Evolutionary conservation across 2,329 filamentous ascomycete species (phyloP).

Genomic region (Sporothrix brunneoviolacea): DNA sequence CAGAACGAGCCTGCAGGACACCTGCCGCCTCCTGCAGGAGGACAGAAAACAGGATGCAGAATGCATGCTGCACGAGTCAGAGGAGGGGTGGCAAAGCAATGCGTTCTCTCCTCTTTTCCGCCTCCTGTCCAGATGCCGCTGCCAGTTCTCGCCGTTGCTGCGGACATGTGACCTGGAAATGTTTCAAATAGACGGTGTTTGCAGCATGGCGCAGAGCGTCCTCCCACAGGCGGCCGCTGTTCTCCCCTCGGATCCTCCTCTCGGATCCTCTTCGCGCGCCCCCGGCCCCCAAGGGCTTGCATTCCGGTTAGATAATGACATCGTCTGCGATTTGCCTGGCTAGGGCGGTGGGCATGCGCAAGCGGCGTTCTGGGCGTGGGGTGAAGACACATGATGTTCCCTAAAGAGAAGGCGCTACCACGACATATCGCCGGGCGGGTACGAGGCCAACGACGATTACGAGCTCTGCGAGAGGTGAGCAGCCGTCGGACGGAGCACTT

Average conservation of each 20-base stretch:
- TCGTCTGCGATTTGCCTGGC: slow-evolving; percentile 8
- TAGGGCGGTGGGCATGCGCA: neutral
- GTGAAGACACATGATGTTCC: neutral
- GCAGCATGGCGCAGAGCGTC: neutral
- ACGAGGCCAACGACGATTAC: too few relatives aligned
- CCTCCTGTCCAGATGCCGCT: neutral
- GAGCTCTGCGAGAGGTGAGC: too few relatives aligned
- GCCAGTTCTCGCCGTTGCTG: too few relatives aligned
- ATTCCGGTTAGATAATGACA: slow-evolving; percentile 13
- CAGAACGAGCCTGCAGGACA: neutral
- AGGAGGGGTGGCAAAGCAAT: neutral
- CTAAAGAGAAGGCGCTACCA: neutral
- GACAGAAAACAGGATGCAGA: neutral
- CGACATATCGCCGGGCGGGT: neutral
- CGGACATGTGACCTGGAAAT: too few relatives aligned
- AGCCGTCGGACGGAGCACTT: too few relatives aligned
- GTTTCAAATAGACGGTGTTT: too few relatives aligned
- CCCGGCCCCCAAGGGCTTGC: neutral
- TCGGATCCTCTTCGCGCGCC: neutral
- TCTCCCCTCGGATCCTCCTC: neutral
- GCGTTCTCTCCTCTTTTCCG: neutral
- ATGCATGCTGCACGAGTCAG: slow-evolving; percentile 1
- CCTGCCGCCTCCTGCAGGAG: neutral
- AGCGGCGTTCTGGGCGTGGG: slow-evolving; percentile 13
- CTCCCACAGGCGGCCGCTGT: neutral